Base-by-base conservation (phyloP, 1,284 basidiomycete genomes). In the Irpex sp. region DNA sequence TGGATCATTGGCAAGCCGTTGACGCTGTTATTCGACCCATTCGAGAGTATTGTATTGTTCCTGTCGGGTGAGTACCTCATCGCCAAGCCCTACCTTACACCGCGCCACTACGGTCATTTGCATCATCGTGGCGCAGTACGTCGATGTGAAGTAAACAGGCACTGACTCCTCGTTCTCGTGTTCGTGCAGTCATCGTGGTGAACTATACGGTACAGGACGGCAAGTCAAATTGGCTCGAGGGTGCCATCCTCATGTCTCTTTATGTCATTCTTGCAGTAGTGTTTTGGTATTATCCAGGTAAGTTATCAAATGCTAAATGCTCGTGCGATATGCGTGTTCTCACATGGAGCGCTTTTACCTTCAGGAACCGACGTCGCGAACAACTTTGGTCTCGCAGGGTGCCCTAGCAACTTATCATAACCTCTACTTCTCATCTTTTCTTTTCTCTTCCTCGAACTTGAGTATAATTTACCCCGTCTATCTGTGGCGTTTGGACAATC, bases 1-100 rank as follows among this genome's bases (percentile, higher is more conserved):
- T 90, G 88, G 88, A 83, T 85, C 21, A 74, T 89, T 56, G 84
- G 82, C 57, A 89, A 88, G 70, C 87, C 88, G 3, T 74, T 90
- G 44, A 84, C 85, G 17, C 75, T 91, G 58, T 77, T 87, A 26
- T 87, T 89, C 71, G 87, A 88, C 72, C 85, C 84, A 3, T 86
- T 87, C 75, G 84, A 92, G 76, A 85, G 85, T 1, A 74, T 88
- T 52, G 85, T 86, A 49, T 75, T 84, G 68, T 70, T 76, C 68
- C 62, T 72, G 31, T 64, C 68, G 4, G 71, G 72, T 75, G 77
- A 74, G 80, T 65, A 8, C 17, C 75, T 59, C 11, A n/a, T 47
- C 40, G 5, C 5, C n/a, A 11, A 47, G 4, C 40, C 54, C 2
- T 21, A 51, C 49, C 17, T 6, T 9, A 8, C 19, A 52, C 49